Evolutionary conservation across 2,329 filamentous ascomycete species (phyloP).

Genomic region (Ambrosiella beaveri): DNA sequence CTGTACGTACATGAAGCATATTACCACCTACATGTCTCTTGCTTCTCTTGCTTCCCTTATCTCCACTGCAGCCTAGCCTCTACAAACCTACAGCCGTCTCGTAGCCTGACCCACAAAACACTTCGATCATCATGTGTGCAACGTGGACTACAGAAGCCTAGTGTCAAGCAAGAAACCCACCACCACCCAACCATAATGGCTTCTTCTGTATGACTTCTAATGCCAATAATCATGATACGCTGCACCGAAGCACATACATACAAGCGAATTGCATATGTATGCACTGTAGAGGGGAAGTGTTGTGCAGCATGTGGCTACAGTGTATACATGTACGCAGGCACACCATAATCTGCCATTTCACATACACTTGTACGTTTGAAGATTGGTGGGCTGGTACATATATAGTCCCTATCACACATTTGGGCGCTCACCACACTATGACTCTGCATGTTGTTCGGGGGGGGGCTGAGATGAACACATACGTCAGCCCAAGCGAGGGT

Average conservation of each 20-base stretch:
- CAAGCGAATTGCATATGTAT: not conserved
- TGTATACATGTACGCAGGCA: not conserved
- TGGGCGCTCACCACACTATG: not conserved
- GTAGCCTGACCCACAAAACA: not conserved
- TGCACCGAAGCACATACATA: too few relatives aligned
- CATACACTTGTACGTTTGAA: not conserved
- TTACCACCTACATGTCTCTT: not conserved
- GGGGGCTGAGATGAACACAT: too few relatives aligned
- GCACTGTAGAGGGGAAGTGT: not conserved
- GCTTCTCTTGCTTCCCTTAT: not conserved
- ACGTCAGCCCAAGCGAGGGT: not conserved
- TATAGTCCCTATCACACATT: not conserved
- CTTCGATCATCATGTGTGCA: not conserved
- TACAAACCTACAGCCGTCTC: not conserved
- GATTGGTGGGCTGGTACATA: not conserved
- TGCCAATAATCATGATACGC: too few relatives aligned
- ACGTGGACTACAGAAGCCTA: not conserved
- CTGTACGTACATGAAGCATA: not conserved
- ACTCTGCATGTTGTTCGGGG: too few relatives aligned
- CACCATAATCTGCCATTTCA: not conserved
- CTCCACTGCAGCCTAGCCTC: not conserved
- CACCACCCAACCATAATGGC: too few relatives aligned
- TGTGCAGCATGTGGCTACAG: not conserved
- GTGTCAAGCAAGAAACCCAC: too few relatives aligned
- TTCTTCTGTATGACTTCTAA: not conserved